Evolutionary conservation across 2,329 filamentous ascomycete species (phyloP).

Genomic region (Acrocalymma vagum): DNA sequence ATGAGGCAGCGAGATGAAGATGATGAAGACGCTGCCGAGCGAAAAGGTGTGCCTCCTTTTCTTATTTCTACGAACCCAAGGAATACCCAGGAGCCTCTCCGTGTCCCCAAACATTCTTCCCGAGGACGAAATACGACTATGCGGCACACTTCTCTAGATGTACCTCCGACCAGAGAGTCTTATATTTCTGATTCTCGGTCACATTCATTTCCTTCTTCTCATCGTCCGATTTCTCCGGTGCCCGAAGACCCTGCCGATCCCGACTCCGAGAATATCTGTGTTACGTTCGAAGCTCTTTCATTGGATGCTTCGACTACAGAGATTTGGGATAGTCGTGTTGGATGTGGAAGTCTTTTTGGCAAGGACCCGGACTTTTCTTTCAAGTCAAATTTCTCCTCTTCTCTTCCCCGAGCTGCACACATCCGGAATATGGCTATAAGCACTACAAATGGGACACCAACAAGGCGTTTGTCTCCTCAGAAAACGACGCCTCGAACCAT

Average conservation of each 20-base stretch:
- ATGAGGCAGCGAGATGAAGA: constrained; percentile 54
- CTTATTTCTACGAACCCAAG: constrained; percentile 48
- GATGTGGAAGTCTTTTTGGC: constrained; percentile 36
- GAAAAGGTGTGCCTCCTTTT: constrained; percentile 55
- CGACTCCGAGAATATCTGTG: constrained; percentile 37
- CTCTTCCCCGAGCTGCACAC: constrained; percentile 36
- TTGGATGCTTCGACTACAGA: constrained; percentile 31
- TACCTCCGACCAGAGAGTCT: constrained; percentile 20
- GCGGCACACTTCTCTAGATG: constrained; percentile 26
- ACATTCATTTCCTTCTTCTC: constrained; percentile 34
- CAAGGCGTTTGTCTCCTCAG: too few species aligned
- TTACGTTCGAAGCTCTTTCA: constrained; percentile 31
- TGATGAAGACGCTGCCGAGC: constrained; percentile 47
- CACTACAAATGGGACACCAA: too few species aligned
- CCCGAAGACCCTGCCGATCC: constrained; percentile 38
- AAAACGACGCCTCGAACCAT: constrained; percentile 5
- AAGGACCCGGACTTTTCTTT: constrained; percentile 33
- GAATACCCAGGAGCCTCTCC: constrained; percentile 30
- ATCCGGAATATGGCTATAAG: constrained; percentile 20
- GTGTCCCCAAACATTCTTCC: constrained; percentile 37
- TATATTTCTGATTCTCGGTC: constrained; percentile 24
- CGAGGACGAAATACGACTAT: constrained; percentile 24
- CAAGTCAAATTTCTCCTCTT: constrained; percentile 24
- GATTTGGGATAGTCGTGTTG: constrained; percentile 24
- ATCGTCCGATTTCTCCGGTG: constrained; percentile 29